Percentiles rank a stretch among this genome's conserved stretches.
Evolutionary conservation across 352 stramenopile genomes (phyloP).

Genomic region (Phytophthora litchii): DNA sequence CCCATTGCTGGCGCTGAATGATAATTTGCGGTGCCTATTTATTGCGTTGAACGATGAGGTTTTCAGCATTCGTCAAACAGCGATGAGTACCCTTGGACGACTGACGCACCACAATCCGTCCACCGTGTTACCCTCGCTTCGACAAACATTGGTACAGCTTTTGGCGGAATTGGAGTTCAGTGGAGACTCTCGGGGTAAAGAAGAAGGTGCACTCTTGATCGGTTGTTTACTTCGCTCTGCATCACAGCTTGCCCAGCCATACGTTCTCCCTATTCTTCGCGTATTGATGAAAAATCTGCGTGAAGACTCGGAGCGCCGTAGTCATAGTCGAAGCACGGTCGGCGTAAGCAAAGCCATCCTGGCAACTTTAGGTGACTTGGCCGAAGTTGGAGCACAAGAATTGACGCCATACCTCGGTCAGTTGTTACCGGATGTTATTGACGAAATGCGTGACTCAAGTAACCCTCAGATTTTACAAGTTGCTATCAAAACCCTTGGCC

Average conservation of each 20-base stretch:
- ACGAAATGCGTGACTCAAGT: slow-evolving; percentile 84
- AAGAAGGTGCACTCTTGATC: slow-evolving; percentile 84
- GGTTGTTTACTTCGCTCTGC: slow-evolving; percentile 82
- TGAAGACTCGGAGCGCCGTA: slow-evolving; percentile 74
- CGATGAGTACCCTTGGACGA: slow-evolving; percentile 87
- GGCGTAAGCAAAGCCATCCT: slow-evolving; percentile 87
- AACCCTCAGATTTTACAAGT: slow-evolving; percentile 88
- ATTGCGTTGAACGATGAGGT: slow-evolving; percentile 89
- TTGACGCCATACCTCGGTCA: slow-evolving; percentile 85
- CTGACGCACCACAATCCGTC: slow-evolving; percentile 88
- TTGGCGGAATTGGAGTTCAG: slow-evolving; percentile 88
- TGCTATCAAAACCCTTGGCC: slow-evolving; percentile 84
- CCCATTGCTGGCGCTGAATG: slow-evolving; percentile 76
- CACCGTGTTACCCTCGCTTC: slow-evolving; percentile 78
- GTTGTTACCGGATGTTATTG: slow-evolving; percentile 86
- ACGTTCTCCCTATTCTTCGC: slow-evolving; percentile 85
- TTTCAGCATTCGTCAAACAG: slow-evolving; percentile 88
- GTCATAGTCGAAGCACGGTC: slow-evolving; percentile 75
- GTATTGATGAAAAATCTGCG: slow-evolving; percentile 89
- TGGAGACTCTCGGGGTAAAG: slow-evolving; percentile 79
- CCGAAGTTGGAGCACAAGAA: slow-evolving; percentile 77
- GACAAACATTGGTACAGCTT: slow-evolving; percentile 87
- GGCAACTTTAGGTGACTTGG: slow-evolving; percentile 81
- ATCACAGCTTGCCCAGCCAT: slow-evolving; percentile 79
- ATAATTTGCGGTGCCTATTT: slow-evolving; percentile 87